Evolutionary conservation across 495 filamentous ascomycete genomes (phyloP), one percentile per base, ranked within the genome.

Genomic region (Cairneyella variabilis): DNA sequence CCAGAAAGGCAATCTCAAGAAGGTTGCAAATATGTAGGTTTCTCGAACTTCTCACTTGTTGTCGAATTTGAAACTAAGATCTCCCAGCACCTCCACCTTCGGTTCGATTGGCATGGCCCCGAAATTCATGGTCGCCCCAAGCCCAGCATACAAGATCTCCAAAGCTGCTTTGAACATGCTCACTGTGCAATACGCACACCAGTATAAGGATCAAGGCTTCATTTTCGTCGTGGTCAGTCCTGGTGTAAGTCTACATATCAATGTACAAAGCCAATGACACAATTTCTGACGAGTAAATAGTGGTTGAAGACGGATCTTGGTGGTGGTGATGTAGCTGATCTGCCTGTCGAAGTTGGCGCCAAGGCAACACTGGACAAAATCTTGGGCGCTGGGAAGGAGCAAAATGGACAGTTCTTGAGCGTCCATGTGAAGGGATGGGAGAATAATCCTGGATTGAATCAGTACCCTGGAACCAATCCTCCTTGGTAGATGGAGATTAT

Each of bases 161-260:
- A 82, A 81, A 59, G 72, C 76, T 0, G 74, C 73, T 2, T 46
- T 77, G 44, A 78, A 80, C 47, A 71, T 72, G 61, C 56, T 81
- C 4, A 79, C 71, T 2, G 66, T 73, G 0, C 72, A 78, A 51
- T 77, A 77, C 47, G 67, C 76, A 0, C 51, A 68, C 36, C 58
- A 65, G 14, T 73, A 69, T 49, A 68, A 58, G 2, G 53, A 66
- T 3, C 63, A 73, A 8, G 71, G 72, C 0, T 76, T 80, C 43
- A 71, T 67, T 0, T 68, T 79, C 23, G 50, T 78, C 27, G 66
- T 68, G 7, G 26, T 79, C 23, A 66, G 56, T 39, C 77, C 76
- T 7, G 77, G 76, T 2, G 75, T 77, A 66, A 48, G 74, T 69
- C 18, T 21, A 38, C 36, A 9, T 45, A 26, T 20, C 25, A 17